Evolutionary conservation across 345 rosid species (phyloP), one percentile per base, ranked within the genome.

Genomic region (Brassica carinata): DNA sequence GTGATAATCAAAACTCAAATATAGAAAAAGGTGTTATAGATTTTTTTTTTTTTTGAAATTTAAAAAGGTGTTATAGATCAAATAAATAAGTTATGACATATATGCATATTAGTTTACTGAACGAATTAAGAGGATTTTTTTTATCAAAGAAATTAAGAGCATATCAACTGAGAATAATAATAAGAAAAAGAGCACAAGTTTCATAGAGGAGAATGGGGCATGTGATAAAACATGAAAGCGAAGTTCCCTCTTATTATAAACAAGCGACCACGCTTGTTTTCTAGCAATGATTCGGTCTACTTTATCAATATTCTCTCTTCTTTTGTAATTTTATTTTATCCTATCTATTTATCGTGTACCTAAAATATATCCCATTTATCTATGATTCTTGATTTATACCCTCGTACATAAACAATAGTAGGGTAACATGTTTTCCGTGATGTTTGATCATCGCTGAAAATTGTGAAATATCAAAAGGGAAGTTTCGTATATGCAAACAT

Each of bases 201-300:
- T 53, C 13, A 72, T 36, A 74, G 73, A 67, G 26, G 34, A 18
- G 40, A 74, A 67, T 63, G 83, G 86, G 85, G 81, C 97, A 94
- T 86, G 97, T 90, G 97, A 92, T 69, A 82, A 94, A 43, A 43
- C 14, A 43, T 43, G 11, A 43, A 92, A 88, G 92, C 86, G 85
- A 85, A 90, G 84, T 89, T 87, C 84, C 74, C 79, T 48, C 86
- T 79, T 82, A 81, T 81, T 85, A 76, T 80, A 85, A 89, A 86
- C 85, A 86, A 86, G 96, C 86, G 92, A 90, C 96, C 97, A 92
- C 91, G 97, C 97, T 91, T 90, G 87, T 88, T 88, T 87, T 85
- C 84, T 80, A 78, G 90, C 95, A 91, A 94, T 94, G 88, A 94
- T 91, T 87, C 69, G 88, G 91, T 90, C 92, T 87, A 78, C 89